Evolutionary conservation across 2,329 filamentous ascomycete genomes (phyloP), one percentile per base, ranked within the genome.

Genomic region (Verticillium isaacii): DNA sequence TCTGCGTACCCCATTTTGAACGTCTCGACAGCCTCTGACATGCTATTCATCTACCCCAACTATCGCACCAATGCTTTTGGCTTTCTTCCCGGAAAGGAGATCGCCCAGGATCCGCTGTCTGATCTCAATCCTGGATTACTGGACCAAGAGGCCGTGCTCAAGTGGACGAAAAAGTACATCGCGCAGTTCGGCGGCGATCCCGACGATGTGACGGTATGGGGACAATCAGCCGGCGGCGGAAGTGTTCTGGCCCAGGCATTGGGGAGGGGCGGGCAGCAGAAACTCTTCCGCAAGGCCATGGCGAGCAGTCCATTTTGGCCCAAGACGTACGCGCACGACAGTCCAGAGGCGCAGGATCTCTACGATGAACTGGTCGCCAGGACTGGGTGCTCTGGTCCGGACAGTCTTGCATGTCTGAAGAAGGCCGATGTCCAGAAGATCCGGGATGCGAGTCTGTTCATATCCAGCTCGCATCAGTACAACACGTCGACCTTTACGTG

Each of bases 1-100:
- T 73, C 79, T 0, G 82, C 78, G 1, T 88, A 83, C 66, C 86
- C 85, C 0, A 76, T 86, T 4, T 74, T 89, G 3, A 86, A 87
- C 65, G 82, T 81, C 3, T 83, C 80, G 32, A 65, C 68, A 1
- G 63, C 70, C 4, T 83, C 83, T 62, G 82, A 86, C 67, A 79
- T 85, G 61, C 62, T 76, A 11, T 73, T 76, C 61, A 66, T 76
- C 17, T 76, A 76, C 63, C 69, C 82, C 7, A 85, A 85, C 70
- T 85, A 86, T 69, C 78, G 84, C 37, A 76, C 80, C 59, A 86
- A 85, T 65, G 82, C 82, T 29, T 84, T 86, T 65, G 84, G 83
- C 1, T 82, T 85, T 63, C 73, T 86, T 0, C 76, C 82, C 0
- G 81, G 83, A 0, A 71, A 67, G n/a, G 75, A 79, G 60, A 73